Evolutionary conservation across 495 filamentous ascomycete species (phyloP).

Genomic region (Articulospora tetracladia): DNA sequence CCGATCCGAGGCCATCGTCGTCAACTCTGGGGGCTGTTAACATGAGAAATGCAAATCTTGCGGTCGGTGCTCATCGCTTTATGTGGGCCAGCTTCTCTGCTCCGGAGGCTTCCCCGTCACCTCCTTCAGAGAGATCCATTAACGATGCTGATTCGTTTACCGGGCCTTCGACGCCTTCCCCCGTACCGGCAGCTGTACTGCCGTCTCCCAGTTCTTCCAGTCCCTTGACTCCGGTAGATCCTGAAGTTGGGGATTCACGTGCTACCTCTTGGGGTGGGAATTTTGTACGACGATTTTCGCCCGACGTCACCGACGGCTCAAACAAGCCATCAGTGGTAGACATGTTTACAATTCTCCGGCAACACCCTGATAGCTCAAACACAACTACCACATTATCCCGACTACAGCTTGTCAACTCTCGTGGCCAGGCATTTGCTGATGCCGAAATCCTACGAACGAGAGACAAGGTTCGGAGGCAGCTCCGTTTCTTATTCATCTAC

Average conservation of each 20-base stretch:
- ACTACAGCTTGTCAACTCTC: constrained; percentile 19
- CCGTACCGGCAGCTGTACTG: neutral
- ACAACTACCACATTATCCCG: constrained; percentile 10
- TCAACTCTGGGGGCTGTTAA: constrained; percentile 6
- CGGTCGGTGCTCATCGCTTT: constrained; percentile 23
- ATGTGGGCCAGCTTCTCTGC: constrained; percentile 28
- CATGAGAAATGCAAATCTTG: neutral
- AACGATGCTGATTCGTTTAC: constrained; percentile 14
- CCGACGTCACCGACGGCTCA: constrained; percentile 1
- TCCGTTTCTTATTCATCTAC: constrained; percentile 68
- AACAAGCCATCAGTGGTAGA: constrained; percentile 13
- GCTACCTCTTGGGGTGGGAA: constrained; percentile 15
- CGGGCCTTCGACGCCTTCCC: constrained; percentile 10
- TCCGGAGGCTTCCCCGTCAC: constrained; percentile 16
- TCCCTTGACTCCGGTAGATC: neutral
- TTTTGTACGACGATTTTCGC: constrained; percentile 13
- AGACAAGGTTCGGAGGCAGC: constrained; percentile 57
- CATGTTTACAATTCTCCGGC: constrained; percentile 18
- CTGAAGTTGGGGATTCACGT: constrained; percentile 3
- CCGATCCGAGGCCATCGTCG: constrained; percentile 11
- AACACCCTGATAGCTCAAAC: constrained; percentile 3
- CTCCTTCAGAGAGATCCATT: constrained; percentile 14
- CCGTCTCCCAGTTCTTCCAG: neutral
- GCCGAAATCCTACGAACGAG: constrained; percentile 36
- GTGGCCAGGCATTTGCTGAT: constrained; percentile 23